Base-by-base conservation (phyloP, 116 monocot genomes). In the Iris pallida region DNA sequence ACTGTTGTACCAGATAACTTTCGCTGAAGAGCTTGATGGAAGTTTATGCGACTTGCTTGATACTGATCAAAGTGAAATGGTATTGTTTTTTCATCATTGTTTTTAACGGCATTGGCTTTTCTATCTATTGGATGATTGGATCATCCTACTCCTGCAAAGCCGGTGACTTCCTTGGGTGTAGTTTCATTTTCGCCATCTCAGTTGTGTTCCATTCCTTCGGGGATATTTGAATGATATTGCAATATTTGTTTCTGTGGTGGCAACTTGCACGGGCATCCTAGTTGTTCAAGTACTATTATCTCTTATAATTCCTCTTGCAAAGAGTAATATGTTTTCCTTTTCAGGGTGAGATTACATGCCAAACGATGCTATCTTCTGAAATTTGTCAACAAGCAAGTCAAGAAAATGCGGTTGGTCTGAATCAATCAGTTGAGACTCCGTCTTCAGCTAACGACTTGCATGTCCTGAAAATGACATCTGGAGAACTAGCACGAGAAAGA, bases 1-100 rank as follows among this genome's bases (percentile, higher is more conserved):
- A 30, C 3, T 30, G 30, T 30, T 30, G 30, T 3, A 30, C 30
- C 83, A 95, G 88, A 84, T 91, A 74, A 72, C 45, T 61, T 84
- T 88, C 78, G 76, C 66, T 14, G 86, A 88, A 56, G 88, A 88
- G 71, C 82, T 91, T 49, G 88, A 86, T 68, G 72, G 46, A 55
- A 80, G 73, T 74, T 76, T 81, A 43, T 61, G 44, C 44, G 42
- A 59, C 12, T 58, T 77, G 59, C 57, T 69, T 72, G 74, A 68
- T 68, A 15, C 30, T 79, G 68, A 59, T 58, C 20, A 74, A 60
- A 65, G 75, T 63, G 15, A 64, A 43, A 76, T 47, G 70, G 80
- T 85, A 78, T 12, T 5, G 15, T 40, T 2, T 18, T 40, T 13
- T 30, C 30, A 30, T 30, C 30, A 30, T 30, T 30, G 3, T 30